phyloP scores from a whole-genome alignment of 2,329 filamentous ascomycete species.

The Penicillium sp. region DNA sequence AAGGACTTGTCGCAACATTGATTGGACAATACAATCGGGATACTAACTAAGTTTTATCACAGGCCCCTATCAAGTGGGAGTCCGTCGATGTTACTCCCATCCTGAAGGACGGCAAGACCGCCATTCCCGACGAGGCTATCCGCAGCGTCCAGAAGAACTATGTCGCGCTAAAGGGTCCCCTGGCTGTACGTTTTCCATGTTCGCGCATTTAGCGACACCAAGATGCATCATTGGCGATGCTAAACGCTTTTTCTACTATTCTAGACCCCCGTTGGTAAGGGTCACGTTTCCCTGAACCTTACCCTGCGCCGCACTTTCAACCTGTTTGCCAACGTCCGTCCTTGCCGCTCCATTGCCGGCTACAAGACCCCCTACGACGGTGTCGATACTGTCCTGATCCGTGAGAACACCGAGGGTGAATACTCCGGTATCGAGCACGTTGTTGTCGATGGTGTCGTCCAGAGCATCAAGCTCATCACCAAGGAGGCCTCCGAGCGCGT shows the following conservation, averaged over 20 bases:
- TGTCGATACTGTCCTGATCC: constrained; percentile 96
- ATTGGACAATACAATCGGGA: constrained; percentile 15
- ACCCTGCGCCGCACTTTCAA: constrained; percentile 99
- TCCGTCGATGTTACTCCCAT: constrained; percentile 93
- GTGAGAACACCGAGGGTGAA: constrained; percentile 99
- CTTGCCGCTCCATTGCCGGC: constrained; percentile 93
- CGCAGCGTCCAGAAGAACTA: constrained; percentile 93
- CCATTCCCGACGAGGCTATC: constrained; percentile 91
- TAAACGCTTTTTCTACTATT: constrained; percentile 31
- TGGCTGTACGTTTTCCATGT: constrained; percentile 71
- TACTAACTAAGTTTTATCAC: constrained; percentile 44
- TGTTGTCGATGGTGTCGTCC: constrained; percentile 95
- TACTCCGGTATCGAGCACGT: constrained; percentile 99
- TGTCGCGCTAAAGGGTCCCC: constrained; percentile 96
- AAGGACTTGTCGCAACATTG: constrained; percentile 29
- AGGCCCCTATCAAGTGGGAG: constrained; percentile 96
- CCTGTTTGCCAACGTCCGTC: constrained; percentile 98
- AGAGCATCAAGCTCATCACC: constrained; percentile 99
- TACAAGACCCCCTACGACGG: constrained; percentile 99
- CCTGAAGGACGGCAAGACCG: constrained; percentile 92
- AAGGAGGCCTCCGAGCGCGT: constrained; percentile 93
- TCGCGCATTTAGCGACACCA: constrained; percentile 3
- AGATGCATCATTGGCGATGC: constrained; percentile 20
- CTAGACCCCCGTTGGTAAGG: constrained; percentile 94
- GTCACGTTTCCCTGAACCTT: constrained; percentile 97